phyloP scores from a whole-genome alignment of 129 eudicot species.

The Calendula officinalis region DNA sequence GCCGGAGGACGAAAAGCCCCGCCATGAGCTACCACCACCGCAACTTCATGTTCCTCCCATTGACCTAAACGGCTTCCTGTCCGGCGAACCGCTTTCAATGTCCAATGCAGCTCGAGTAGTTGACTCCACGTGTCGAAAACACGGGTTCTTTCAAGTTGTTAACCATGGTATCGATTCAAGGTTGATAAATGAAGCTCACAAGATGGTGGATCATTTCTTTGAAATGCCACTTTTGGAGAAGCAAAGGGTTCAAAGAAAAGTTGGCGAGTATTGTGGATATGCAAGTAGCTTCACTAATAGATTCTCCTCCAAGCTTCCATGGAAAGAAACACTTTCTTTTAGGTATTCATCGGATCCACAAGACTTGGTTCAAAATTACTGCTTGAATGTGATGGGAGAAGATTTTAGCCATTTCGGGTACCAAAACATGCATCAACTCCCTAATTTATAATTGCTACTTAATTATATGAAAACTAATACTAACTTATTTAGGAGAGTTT shows the following conservation, averaged over 20 bases:
- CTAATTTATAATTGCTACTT: background rate
- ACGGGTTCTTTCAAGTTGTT: conserved; percentile 70
- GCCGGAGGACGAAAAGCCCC: conserved; percentile 80
- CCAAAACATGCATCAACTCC: conserved; percentile 9
- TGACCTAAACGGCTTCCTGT: conserved; percentile 58
- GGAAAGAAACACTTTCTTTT: conserved; percentile 90
- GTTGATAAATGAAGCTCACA: conserved; percentile 60
- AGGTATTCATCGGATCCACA: conserved; percentile 42
- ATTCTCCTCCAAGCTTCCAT: conserved; percentile 82
- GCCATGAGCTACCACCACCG: conserved; percentile 39
- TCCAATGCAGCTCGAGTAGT: conserved; percentile 42
- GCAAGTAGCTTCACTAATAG: conserved; percentile 83
- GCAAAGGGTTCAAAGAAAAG: conserved; percentile 49
- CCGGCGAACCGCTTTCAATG: conserved; percentile 51
- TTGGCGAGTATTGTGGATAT: conserved; percentile 72
- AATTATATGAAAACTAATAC: conserved; percentile 1
- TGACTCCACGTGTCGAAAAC: conserved; percentile 59
- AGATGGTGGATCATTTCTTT: conserved; percentile 51
- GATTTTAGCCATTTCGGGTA: conserved; percentile 70
- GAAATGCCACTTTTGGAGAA: conserved; percentile 52
- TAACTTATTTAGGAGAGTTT: conserved; percentile 51
- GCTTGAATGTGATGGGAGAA: conserved; percentile 57
- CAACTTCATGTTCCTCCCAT: conserved; percentile 61
- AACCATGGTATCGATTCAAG: conserved; percentile 68
- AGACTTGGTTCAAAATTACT: conserved; percentile 47